Evolutionary conservation across 2,329 filamentous ascomycete species (phyloP), one percentile per base, ranked within the genome.

Genomic region (Aspergillus novoparasiticus): DNA sequence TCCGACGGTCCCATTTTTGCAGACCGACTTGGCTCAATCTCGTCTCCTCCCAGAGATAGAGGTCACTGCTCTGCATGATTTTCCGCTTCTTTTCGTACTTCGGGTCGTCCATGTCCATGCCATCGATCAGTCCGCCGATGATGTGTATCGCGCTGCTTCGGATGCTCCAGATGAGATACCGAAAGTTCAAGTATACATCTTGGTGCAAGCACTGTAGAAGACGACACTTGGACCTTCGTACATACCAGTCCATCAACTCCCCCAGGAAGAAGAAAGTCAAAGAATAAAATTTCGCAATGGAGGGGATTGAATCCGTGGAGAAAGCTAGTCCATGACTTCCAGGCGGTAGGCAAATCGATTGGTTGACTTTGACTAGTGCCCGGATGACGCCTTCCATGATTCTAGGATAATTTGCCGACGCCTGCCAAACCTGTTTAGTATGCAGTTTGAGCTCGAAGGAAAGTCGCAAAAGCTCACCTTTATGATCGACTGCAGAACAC

Each of bases 171-270:
- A 79, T 66, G 32, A 79, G 64, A 53, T 71, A 69, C 39, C 71
- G 66, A n/a, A 79, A 75, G 39, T 76, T 71, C 46, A 68, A 64
- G 62, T 78, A 75, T 12, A 72, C 66, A 58, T 79, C 74, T 51
- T 76, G 75, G 59, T 71, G 73, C 45, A 74, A 73, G 57, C 76
- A 77, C 34, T 73, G 72, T 51, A 79, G 61, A 9, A 78, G 59
- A 32, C 75, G 74, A 55, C 77, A 78, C 14, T 69, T 76, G 14
- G 72, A 73, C 61, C 70, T 67, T 51, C 75, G 63, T 34, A 74
- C 68, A 68, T 78, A 78, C 72, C 75, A 78, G 61, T 78, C 73
- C 70, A 79, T 78, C 51, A 78, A 71, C 58, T 78, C 75, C 23
- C 73, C 72, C 3, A 79, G 64, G 28, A 77, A 73, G 61, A 79